Conservation (phyloP, 495 filamentous ascomycete species). For the Hypoxylon lienhwacheense region DNA sequence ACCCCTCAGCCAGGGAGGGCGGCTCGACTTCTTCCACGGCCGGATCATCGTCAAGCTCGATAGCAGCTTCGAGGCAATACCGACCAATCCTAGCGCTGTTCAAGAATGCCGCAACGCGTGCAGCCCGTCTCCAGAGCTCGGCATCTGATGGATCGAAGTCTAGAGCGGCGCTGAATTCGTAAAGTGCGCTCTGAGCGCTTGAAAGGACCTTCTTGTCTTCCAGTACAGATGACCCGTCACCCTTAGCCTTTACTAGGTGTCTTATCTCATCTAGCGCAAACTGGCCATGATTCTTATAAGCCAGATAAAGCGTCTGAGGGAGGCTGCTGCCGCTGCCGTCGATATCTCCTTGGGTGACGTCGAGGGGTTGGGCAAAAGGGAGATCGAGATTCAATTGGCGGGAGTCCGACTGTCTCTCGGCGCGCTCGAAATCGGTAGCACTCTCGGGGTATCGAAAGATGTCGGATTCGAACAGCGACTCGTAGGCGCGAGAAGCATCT, state of each 20-base stretch:
- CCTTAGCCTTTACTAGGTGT: conserved; percentile 45
- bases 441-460: conserved; percentile 91
- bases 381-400: conserved; percentile 41
- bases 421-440: conserved; percentile 71
- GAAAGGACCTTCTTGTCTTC: conserved; percentile 45
- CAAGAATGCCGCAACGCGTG: conserved; percentile 73
- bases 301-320: conserved; percentile 85
- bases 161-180: conserved; percentile 72
- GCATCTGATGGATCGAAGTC: conserved; percentile 90
- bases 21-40: conserved; percentile 71
- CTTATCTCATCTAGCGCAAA: conserved; percentile 77
- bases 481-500: conserved; percentile 81
- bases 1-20: conserved; percentile 79
- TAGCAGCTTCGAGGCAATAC: conserved; percentile 87
- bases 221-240: conserved; percentile 38
- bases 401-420: conserved; percentile 61
- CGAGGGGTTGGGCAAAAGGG: conserved; percentile 44
- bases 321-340: conserved; percentile 77
- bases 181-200: conserved; percentile 53
- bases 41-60: conserved; percentile 80
- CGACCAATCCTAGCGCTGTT: conserved; percentile 75
- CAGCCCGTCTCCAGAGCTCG: conserved; percentile 88
- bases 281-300: conserved; percentile 93
- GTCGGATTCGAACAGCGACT: conserved; percentile 82
- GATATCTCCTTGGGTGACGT: conserved; percentile 49